Evolutionary conservation across 306 rosid genomes (phyloP), one percentile per base, ranked within the genome.

Genomic region (Cicer cuneatum): DNA sequence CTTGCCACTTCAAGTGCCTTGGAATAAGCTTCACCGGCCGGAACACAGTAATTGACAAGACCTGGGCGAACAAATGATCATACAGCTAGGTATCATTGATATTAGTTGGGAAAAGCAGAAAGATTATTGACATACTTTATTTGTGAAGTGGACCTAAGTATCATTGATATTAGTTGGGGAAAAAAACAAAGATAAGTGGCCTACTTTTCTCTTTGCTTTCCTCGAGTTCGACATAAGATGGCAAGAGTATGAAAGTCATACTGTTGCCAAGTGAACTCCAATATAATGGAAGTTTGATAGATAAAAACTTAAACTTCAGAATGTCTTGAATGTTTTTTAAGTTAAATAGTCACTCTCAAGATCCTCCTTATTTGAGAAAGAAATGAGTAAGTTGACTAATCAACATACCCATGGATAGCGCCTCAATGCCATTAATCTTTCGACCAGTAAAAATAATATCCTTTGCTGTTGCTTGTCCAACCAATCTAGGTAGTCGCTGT

Each of bases 371-470:
- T 8, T 45, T 45, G 58, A 76, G 42, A 66, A 68, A 49, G 21
- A 72, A 80, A 66, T 40, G 14, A 69, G 10, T 13, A 4, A 1
- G 39, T 35, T 59, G 63, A 62, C 69, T 69, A 49, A 37, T 66
- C 64, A 57, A 66, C 73, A 71, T 81, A 94, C 99, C 99, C 46
- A 94, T 75, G 16, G 96, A 87, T 78, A 91, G 59, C 10, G 99
- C 99, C 81, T 88, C 91, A 52, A 54, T 73, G 73, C 93, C 86
- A 58, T 81, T 66, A 89, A 94, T 74, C 88, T 70, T 88, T 80
- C 88, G 86, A 77, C 97, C 92, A 5, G 97, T 94, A 68, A 77
- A 85, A 78, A 94, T 88, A 74, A 94, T 89, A 72, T 94, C 97
- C 89, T 88, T 89, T 60, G 99, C 97, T 37, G 80, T 54, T 51